Base-by-base conservation (phyloP, 2,329 filamentous ascomycete genomes). In the Ophiostoma quercus region DNA sequence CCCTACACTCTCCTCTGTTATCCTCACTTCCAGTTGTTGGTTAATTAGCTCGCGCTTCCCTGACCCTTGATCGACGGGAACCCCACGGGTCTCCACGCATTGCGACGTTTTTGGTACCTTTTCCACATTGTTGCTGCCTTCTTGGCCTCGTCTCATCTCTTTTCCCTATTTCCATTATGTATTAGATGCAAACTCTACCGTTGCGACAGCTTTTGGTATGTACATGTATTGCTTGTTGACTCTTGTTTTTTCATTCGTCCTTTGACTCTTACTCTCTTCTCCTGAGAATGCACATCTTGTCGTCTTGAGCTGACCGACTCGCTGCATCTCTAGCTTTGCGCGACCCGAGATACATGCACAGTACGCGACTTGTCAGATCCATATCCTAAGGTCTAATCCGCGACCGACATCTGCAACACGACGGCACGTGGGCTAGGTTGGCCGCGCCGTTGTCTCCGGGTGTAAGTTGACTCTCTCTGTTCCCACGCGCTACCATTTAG, bases 121-220 rank as follows among this genome's bases (percentile, higher is more conserved):
- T 57, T 32, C 16, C 19, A 63, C 29, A 34, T 63, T 37, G 60
- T 37, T 19, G 60, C 25, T 37, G 25, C 14, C 60, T 32, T 37
- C 60, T 63, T 32, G 25, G 9, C 29, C 29, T 60, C 54, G 54
- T 16, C 51, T 29, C 51, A 57, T 57, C 51, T 57, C 51, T 25
- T 57, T 57, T 57, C 51, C 51, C 25, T 54, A 57, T 34, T 37
- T 63, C 37, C 60, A 63, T 63, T n/a, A 63, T 63, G 60, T 63
- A 63, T 22, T 25, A 63, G 60, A 25, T 37, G 60, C 60, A 63
- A 9, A 63, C 29, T 37, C 60, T 34, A 37, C 60, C 22, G 29
- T 32, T 62, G 39, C 47, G n/a, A 22, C 47, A 54, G 19, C 7
- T 22, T n/a, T 57, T 25, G 51, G 51, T 57, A 12, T 16, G 51